Percentiles rank a stretch among this genome's conserved stretches.
These are phyloP conservation scores for Leccinum uliginosum DNA, from an alignment of 768 basidiomycete genomes.

Conservation along the genomic window DNA sequence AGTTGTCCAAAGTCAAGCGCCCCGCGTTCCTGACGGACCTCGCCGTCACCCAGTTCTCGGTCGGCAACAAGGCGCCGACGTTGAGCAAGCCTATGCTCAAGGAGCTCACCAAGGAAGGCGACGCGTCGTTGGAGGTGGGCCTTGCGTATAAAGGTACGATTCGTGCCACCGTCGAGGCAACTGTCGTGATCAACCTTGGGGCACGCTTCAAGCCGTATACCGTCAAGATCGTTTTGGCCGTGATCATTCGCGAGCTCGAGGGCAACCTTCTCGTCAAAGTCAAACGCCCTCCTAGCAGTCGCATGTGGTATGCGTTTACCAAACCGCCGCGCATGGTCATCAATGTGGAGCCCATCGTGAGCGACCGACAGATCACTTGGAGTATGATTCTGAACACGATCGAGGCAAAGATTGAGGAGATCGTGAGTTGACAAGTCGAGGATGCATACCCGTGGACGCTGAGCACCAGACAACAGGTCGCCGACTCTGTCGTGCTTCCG, in stretches of 20 bases:
- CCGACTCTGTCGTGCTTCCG: constrained; percentile 91
- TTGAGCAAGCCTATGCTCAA: constrained; percentile 98
- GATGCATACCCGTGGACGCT: constrained; percentile 51
- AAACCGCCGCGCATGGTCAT: constrained; percentile 83
- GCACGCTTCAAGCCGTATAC: constrained; percentile 83
- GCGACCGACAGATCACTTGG: constrained; percentile 92
- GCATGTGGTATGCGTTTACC: constrained; percentile 93
- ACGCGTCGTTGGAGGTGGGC: constrained; percentile 85
- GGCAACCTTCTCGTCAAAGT: constrained; percentile 87
- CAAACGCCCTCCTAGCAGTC: constrained; percentile 92
- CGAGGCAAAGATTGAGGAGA: constrained; percentile 82
- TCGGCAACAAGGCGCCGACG: constrained; percentile 79
- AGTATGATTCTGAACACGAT: constrained; percentile 87
- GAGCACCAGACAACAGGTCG: constrained; percentile 74
- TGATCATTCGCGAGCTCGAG: constrained; percentile 83
- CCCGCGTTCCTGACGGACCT: constrained; percentile 84
- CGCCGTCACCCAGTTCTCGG: constrained; percentile 82
- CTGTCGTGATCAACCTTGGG: constrained; percentile 81
- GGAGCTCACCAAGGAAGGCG: constrained; percentile 91
- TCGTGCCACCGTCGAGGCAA: constrained; percentile 85
- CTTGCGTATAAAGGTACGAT: constrained; percentile 83
- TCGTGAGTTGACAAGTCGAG: constrained; percentile 49
- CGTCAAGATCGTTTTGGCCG: constrained; percentile 86
- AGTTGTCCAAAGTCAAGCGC: constrained; percentile 85
- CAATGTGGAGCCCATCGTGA: constrained; percentile 90